These are phyloP conservation scores for Bromus sterilis DNA, from an alignment of 176 grass and related monocot genomes.

Conservation along the genomic window DNA sequence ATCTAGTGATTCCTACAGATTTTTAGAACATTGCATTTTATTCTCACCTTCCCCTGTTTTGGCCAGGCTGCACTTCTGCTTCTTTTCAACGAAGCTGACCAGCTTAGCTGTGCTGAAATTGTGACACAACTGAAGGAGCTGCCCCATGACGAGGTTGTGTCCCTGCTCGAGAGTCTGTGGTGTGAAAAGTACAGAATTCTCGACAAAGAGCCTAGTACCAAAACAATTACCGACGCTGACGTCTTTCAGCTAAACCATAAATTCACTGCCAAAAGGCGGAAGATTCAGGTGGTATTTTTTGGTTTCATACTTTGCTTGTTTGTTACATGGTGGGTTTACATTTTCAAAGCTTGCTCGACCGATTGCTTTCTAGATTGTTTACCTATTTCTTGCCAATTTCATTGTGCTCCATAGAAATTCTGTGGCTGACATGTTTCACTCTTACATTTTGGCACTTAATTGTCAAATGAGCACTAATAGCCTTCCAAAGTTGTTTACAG, in stretches of 20 bases:
- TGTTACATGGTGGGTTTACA: background rate
- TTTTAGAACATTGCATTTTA: too few relatives aligned
- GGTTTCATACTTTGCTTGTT: too few relatives aligned
- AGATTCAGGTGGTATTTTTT: conserved; percentile 45
- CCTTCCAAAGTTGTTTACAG: background rate
- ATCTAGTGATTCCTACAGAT: too few relatives aligned
- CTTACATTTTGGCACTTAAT: background rate
- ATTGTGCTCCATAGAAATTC: background rate
- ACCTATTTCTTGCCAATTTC: background rate
- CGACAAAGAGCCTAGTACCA: conserved; percentile 36
- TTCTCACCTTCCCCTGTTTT: background rate
- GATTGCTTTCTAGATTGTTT: background rate
- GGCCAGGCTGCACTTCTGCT: conserved; percentile 27
- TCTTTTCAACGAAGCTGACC: conserved; percentile 24
- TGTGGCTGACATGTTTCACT: background rate
- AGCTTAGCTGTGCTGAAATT: conserved; percentile 33
- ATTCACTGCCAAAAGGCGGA: conserved; percentile 42
- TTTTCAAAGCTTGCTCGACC: background rate
- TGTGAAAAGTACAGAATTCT: conserved; percentile 43
- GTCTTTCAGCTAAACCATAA: conserved; percentile 38
- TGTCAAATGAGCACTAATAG: background rate
- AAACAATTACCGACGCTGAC: conserved; percentile 26
- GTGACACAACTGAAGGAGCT: conserved; percentile 39
- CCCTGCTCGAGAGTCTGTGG: conserved; percentile 34
- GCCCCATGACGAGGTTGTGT: conserved; percentile 32